Evolutionary conservation across 371 early-diverging fungal species (phyloP), one percentile per base, ranked within the genome.

Genomic region (Rhizopus arrhizus): DNA sequence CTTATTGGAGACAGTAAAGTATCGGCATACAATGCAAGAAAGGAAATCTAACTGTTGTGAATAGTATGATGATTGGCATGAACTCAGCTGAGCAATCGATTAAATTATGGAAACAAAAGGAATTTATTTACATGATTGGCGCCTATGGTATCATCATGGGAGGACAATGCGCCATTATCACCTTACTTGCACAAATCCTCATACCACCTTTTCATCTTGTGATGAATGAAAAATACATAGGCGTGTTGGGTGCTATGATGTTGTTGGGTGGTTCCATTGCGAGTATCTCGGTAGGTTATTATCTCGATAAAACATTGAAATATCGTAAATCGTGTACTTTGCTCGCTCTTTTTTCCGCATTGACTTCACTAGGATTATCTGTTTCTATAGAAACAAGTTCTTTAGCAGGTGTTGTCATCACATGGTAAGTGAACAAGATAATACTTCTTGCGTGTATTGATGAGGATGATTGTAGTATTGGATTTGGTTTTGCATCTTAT

Each of bases 161-260:
- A n/a, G 77, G 69, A 13, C 81, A 80, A 60, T 80, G 77, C 59
- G 72, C 84, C 0, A 56, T 84, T 16, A 69, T 77, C 43, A 80
- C 82, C 16, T 52, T 84, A 16, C 46, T 84, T 4, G 77, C 81
- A 3, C 80, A 81, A 45, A 78, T 81, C 5, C 40, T 84, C 7
- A 56, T 78, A 15, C 81, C 82, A 22, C 68, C 79, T 4, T 80
- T 81, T 52, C 50, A 58, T 11, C 43, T 58, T 2, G 15, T 45
- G 3, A 64, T 74, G 8, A 67, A 65, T 58, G 77, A 81, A 56
- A 69, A 58, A 5, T 62, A 58, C n/a, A 58, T 81, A 29, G 84
- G 84, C 3, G 49, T 67, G 12, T 31, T 84, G 10, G 81, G 81
- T 1, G 78, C 72, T 7, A 31, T 62, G 4, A 77, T 77, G 72